phyloP scores from a whole-genome alignment of 805 yeast genomes.

The Isabelozyma gotoi region DNA sequence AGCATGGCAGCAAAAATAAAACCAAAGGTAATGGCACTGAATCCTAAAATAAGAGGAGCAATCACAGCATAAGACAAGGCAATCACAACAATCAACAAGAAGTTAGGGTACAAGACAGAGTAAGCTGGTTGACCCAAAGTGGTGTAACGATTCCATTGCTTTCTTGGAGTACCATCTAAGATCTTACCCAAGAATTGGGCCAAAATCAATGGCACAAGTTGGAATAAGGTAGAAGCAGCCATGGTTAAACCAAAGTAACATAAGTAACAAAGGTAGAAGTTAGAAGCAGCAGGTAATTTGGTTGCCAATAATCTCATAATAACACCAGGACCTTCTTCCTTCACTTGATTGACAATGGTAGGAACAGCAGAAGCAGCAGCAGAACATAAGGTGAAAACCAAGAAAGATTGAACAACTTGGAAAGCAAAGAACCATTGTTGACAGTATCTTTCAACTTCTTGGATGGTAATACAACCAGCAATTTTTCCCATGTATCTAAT shows the following conservation, averaged over 20 bases:
- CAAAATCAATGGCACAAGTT: constrained; percentile 69
- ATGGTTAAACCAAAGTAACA: constrained; percentile 77
- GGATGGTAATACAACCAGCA: constrained; percentile 69
- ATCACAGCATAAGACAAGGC: constrained; percentile 75
- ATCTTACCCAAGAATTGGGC: constrained; percentile 68
- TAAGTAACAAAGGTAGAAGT: constrained; percentile 84
- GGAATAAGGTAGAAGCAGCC: constrained; percentile 75
- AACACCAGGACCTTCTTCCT: constrained; percentile 42
- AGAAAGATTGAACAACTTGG: constrained; percentile 85
- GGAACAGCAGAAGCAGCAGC: constrained; percentile 78
- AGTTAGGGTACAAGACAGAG: constrained; percentile 81
- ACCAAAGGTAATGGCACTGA: constrained; percentile 57
- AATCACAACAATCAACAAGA: constrained; percentile 73
- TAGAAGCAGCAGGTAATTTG: constrained; percentile 85
- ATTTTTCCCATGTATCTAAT: constrained; percentile 69
- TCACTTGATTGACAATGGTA: constrained; percentile 52
- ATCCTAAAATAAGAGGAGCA: constrained; percentile 69
- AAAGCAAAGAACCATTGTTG: constrained; percentile 90
- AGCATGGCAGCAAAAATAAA: constrained; percentile 60
- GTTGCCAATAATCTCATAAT: constrained; percentile 77
- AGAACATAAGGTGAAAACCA: constrained; percentile 81
- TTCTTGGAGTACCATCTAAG: constrained; percentile 86
- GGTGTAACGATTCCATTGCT: constrained; percentile 79
- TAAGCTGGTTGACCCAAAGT: constrained; percentile 66
- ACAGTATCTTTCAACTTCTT: constrained; percentile 74